A percentile compares a stretch with the other conserved stretches of the same genome.
Conservation (phyloP, 306 rosid genomes). For the Cajanus cajan region DNA sequence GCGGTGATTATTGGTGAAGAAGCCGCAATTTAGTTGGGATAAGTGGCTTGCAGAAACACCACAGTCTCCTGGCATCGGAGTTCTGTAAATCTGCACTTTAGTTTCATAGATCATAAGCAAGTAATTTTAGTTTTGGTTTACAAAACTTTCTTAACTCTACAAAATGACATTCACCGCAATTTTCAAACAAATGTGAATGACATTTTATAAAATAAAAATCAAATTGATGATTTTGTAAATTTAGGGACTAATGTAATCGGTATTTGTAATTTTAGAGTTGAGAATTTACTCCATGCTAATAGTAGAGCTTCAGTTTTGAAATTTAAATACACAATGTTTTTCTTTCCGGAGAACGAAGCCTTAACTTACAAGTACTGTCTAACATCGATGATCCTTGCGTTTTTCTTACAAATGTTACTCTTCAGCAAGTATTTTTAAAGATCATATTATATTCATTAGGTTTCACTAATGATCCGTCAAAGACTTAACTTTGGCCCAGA, state of each 20-base stretch:
- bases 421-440: background rate
- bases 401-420: background rate
- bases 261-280: background rate
- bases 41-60: no score
- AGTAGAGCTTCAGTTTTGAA: background rate
- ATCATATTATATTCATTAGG: background rate
- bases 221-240: background rate
- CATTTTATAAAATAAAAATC: background rate
- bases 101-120: no score
- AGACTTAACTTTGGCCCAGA: background rate
- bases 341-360: background rate
- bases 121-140: no score
- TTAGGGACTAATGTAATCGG: background rate
- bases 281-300: background rate
- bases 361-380: background rate
- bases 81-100: no score
- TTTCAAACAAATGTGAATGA: background rate
- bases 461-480: background rate
- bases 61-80: no score
- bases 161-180: background rate
- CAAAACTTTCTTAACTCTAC: background rate
- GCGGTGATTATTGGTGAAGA: conserved; percentile 67
- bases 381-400: background rate
- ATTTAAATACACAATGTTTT: background rate
- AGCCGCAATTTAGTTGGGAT: background rate